Conservation (phyloP, 192 early-diverging fungal species). For the Podochytrium sp. region DNA sequence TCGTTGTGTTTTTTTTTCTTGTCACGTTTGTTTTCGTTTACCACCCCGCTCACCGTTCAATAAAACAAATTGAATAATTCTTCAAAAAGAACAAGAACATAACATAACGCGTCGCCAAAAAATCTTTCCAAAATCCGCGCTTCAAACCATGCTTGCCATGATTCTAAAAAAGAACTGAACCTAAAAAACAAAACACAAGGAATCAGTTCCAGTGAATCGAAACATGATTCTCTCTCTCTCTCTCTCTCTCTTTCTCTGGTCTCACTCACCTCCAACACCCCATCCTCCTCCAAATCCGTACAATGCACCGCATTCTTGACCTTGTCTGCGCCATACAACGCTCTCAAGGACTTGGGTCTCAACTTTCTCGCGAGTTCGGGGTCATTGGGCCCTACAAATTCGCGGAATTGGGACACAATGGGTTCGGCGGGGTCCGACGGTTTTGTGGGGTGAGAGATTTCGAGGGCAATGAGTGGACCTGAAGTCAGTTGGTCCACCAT, state of each 20-base stretch:
- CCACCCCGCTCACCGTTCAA: background rate
- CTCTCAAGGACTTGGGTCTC: constrained; percentile 52
- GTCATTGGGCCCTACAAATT: constrained; percentile 56
- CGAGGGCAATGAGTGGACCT: constrained; percentile 56
- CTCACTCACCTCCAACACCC: constrained; percentile 50
- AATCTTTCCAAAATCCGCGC: background rate
- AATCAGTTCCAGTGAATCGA: background rate
- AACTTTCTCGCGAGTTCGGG: constrained; percentile 49
- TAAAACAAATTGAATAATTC: background rate
- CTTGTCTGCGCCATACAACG: constrained; percentile 54
- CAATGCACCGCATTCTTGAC: constrained; percentile 61
- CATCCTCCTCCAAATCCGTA: constrained; percentile 64
- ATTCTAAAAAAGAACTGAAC: constrained; percentile 53
- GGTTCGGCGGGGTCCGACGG: constrained; percentile 7
- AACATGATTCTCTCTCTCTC: too few relatives aligned
- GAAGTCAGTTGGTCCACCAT: constrained; percentile 58
- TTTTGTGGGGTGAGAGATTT: constrained; percentile 39
- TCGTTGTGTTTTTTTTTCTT: background rate
- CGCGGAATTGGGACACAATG: constrained; percentile 52
- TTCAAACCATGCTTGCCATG: constrained; percentile 29
- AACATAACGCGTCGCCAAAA: background rate
- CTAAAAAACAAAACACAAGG: constrained; percentile 2
- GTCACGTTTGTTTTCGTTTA: background rate
- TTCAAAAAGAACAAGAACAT: background rate
- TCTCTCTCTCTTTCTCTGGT: too few relatives aligned